These are phyloP conservation scores for Atkinsonella texensis DNA, from an alignment of 2,329 filamentous ascomycete genomes.

Conservation along the genomic window DNA sequence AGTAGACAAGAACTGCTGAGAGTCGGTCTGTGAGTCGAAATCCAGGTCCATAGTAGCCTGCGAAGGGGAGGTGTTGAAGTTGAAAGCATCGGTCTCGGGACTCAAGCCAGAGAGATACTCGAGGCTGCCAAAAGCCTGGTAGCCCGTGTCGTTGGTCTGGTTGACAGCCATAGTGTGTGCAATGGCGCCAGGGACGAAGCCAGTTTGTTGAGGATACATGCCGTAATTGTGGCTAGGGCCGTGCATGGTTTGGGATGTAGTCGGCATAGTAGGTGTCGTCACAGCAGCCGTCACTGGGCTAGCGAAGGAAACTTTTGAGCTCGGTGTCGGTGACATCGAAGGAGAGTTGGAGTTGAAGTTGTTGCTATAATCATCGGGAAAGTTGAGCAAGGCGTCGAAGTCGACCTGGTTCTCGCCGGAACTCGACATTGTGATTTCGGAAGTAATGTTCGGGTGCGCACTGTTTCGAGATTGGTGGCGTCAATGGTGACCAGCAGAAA, in stretches of 20 bases:
- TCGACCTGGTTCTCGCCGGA: constrained; percentile 35
- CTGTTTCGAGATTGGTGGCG: constrained; percentile 1
- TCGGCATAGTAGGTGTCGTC: constrained; percentile 41
- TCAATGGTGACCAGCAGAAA: constrained; percentile 2
- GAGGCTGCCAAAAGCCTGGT: constrained; percentile 35
- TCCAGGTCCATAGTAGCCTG: constrained; percentile 52
- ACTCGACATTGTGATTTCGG: constrained; percentile 23
- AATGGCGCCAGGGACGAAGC: constrained; percentile 74
- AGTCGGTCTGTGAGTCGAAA: constrained; percentile 32
- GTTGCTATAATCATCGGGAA: constrained; percentile 46
- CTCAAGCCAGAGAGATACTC: constrained; percentile 44
- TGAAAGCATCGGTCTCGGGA: constrained; percentile 54
- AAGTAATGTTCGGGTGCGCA: background rate
- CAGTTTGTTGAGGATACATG: constrained; percentile 90
- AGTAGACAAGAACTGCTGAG: constrained; percentile 52
- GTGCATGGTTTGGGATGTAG: constrained; percentile 50
- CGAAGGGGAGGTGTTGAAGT: constrained; percentile 59
- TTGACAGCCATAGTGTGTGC: constrained; percentile 71
- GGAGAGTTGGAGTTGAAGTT: constrained; percentile 50
- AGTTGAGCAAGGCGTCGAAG: constrained; percentile 47
- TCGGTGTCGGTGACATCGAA: constrained; percentile 41
- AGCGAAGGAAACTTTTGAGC: constrained; percentile 42
- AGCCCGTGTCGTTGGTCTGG: constrained; percentile 44
- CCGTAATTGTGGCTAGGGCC: constrained; percentile 92
- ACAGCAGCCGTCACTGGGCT: constrained; percentile 40